Percentiles rank a stretch among this genome's conserved stretches.
Conservation (phyloP, 2,329 filamentous ascomycete species). For the Alternaria dauci region DNA sequence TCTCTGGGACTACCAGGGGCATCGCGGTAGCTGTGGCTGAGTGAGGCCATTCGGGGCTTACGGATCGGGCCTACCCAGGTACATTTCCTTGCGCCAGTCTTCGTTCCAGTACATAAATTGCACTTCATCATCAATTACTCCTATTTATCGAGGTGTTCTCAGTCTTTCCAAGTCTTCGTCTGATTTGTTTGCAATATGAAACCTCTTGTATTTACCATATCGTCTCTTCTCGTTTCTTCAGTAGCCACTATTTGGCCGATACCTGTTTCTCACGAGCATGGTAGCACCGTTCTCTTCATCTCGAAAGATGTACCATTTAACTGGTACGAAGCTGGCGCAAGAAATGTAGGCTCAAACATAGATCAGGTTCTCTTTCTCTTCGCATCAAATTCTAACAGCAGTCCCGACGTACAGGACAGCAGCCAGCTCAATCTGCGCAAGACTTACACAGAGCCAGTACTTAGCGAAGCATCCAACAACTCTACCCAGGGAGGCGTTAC, state of each 20-base stretch:
- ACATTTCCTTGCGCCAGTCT: conserved; percentile 21
- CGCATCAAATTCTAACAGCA: conserved; percentile 31
- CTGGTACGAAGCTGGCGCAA: conserved; percentile 47
- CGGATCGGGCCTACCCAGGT: conserved; percentile 6
- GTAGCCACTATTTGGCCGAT: conserved; percentile 55
- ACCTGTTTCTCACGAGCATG: conserved; percentile 49
- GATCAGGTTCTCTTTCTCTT: conserved; percentile 26
- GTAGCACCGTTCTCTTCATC: conserved; percentile 53
- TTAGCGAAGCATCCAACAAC: background rate
- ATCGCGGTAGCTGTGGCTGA: background rate
- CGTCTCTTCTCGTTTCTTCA: conserved; percentile 33
- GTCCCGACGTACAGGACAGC: conserved; percentile 17
- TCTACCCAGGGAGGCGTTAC: conserved; percentile 41
- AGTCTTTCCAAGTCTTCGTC: background rate
- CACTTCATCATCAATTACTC: background rate
- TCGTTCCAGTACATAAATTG: conserved; percentile 14
- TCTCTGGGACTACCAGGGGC: background rate
- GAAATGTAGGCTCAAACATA: conserved; percentile 38
- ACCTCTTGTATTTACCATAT: conserved; percentile 4
- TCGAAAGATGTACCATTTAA: conserved; percentile 47
- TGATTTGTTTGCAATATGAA: conserved; percentile 35
- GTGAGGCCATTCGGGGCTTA: background rate
- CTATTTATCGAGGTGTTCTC: background rate
- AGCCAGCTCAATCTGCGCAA: conserved; percentile 18
- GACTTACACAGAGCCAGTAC: conserved; percentile 17